Base-by-base conservation (phyloP, 768 basidiomycete species). In the Coprinopsis strossmayeri region DNA sequence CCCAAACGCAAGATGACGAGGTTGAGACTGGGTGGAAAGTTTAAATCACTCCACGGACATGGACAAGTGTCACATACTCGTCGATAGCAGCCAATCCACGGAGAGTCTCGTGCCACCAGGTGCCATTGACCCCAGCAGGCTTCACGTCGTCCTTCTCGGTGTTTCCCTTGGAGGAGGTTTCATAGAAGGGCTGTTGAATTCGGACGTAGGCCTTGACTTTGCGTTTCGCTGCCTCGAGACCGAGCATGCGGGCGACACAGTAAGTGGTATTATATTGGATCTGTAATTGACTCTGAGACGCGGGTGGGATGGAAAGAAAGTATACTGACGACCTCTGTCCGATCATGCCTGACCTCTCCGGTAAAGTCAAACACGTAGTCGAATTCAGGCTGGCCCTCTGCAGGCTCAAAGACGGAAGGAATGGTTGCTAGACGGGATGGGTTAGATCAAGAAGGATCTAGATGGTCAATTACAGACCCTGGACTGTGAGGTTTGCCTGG, bases 51-150 rank as follows among this genome's bases (percentile, higher is more conserved):
- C 18, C 18, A 20, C 5, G 27, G 28, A n/a, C 4, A 45, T 45
- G 38, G 47, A 15, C 45, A 50, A 39, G 11, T 12, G 18, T n/a
- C n/a, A 66, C 75, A 47, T 57, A 90, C 89, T 79, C 77, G 53
- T 80, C 71, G 48, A 91, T 87, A 3, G 81, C 79, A 18, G 82
- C 87, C 52, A 92, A 62, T 61, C 78, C 78, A 27, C 90, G 77
- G 21, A 87, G 68, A 1, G 86, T 80, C 68, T 92, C 91, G 55
- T 93, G 91, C 87, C 89, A 92, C 91, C 91, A 93, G 15, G 70
- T 79, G 15, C 91, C 90, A 51, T 82, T 65, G 4, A 79, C 75
- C 38, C 81, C 83, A 17, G 70, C 65, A 10, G 91, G 89, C 59
- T 86, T 85, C 41, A 82, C 65, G 49, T 84, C 81, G 39, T 87